A percentile compares a stretch with the other conserved stretches of the same genome.
Evolutionary conservation across 345 rosid species (phyloP).

Genomic region (Abelmoschus esculentus): DNA sequence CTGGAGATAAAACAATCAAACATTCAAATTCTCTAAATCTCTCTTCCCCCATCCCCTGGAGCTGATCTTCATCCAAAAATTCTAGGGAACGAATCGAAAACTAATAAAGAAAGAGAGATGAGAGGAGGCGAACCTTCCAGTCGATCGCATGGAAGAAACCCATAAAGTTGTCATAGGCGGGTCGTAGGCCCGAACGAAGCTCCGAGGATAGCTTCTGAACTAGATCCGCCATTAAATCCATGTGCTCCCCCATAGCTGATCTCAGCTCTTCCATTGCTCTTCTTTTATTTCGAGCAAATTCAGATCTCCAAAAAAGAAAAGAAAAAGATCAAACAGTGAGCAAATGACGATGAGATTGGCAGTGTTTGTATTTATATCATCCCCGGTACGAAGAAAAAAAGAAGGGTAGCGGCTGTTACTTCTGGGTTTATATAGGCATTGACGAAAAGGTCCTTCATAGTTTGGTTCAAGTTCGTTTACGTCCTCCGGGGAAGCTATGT

Average conservation of each 20-base stretch:
- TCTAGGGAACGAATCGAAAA: not conserved
- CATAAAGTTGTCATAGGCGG: conserved; percentile 66
- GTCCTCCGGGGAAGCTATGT: not conserved
- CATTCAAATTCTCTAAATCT: not conserved
- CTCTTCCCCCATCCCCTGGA: not conserved
- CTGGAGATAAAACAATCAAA: not conserved
- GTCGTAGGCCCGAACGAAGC: conserved; percentile 66
- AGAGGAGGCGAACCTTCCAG: conserved; percentile 59
- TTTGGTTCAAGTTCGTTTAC: not conserved
- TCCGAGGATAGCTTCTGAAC: conserved; percentile 72
- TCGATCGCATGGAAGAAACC: conserved; percentile 88
- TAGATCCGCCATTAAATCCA: conserved; percentile 83
- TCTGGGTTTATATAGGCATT: not conserved
- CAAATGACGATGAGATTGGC: not conserved
- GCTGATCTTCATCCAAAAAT: not conserved
- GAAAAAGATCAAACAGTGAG: not conserved
- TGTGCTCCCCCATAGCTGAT: conserved; percentile 63
- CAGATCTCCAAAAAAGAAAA: not conserved
- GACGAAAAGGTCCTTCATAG: not conserved
- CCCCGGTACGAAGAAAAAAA: not conserved
- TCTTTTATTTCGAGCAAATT: not conserved
- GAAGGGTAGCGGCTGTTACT: not conserved
- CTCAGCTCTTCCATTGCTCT: conserved; percentile 59
- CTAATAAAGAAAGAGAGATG: not conserved
- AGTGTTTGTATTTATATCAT: not conserved